Conservation (phyloP, 176 grass and related monocot species). For the Aegilops sharonensis region DNA sequence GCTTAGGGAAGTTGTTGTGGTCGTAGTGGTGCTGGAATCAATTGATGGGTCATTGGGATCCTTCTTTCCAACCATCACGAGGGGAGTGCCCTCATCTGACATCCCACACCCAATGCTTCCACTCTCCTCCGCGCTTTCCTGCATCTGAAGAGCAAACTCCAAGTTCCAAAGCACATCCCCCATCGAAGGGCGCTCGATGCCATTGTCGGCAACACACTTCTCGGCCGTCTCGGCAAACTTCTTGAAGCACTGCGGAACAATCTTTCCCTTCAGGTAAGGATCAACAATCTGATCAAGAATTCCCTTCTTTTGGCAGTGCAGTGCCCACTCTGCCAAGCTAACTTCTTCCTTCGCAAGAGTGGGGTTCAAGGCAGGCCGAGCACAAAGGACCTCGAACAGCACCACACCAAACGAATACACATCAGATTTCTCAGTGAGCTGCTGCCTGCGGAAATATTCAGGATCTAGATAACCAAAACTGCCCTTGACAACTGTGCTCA, state of each 20-base stretch:
- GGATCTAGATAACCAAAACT: slow-evolving; percentile 96
- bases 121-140: slow-evolving; percentile 72
- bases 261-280: slow-evolving; percentile 80
- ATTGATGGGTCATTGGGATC: slow-evolving; percentile 58
- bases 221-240: slow-evolving; percentile 95
- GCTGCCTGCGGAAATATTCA: slow-evolving; percentile 91
- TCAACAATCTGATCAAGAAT: slow-evolving; percentile 86
- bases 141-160: slow-evolving; percentile 90
- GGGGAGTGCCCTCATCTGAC: slow-evolving; percentile 55
- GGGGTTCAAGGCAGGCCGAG: slow-evolving; percentile 79
- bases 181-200: slow-evolving; percentile 82
- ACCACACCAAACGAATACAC: slow-evolving; percentile 96
- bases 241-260: slow-evolving; percentile 81
- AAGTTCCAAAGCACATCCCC: slow-evolving; percentile 97
- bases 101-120: slow-evolving; percentile 67
- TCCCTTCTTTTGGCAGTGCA: slow-evolving; percentile 95
- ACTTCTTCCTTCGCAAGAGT: slow-evolving; percentile 90
- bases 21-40: slow-evolving; percentile 63
- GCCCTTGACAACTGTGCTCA: slow-evolving; percentile 97
- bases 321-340: slow-evolving; percentile 93
- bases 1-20: slow-evolving; percentile 71
- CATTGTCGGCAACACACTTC: slow-evolving; percentile 85
- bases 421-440: slow-evolving; percentile 95
- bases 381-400: slow-evolving; percentile 90
- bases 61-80: slow-evolving; percentile 72